phyloP scores from a whole-genome alignment of 164 flowering plant genomes.

The Brasenia schreberi region DNA sequence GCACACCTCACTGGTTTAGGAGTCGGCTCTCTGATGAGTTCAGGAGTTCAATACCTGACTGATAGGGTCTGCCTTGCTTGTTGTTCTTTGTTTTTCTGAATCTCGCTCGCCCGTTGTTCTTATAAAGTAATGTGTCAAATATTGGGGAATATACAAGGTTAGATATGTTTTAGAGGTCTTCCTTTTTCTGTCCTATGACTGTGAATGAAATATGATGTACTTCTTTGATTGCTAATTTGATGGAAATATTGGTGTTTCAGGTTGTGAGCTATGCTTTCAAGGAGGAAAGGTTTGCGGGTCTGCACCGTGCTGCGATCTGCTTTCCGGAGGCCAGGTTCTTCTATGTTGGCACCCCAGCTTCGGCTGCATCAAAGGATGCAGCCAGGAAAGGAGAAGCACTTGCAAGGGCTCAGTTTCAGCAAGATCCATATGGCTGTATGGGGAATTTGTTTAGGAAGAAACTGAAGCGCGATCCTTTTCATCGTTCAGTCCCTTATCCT shows the following conservation, averaged over 20 bases:
- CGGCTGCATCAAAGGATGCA: constrained; percentile 41
- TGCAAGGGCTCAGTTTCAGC: constrained; percentile 65
- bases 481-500: constrained; percentile 78
- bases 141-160: no score
- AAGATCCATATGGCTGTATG: constrained; percentile 79
- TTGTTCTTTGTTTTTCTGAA: no score
- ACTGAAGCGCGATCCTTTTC: constrained; percentile 81
- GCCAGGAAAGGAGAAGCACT: constrained; percentile 80
- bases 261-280: constrained; percentile 93
- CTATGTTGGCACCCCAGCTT: constrained; percentile 72
- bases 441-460: constrained; percentile 67
- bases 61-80: no score
- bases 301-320: constrained; percentile 80
- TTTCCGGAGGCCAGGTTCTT: constrained; percentile 75
- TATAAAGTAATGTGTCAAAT: no score
- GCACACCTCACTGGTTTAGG: no score
- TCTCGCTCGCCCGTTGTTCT: no score
- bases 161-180: no score
- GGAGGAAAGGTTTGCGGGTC: constrained; percentile 66
- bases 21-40: no score
- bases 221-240: not conserved
- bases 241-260: constrained; percentile 16
- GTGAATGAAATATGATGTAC: no score
- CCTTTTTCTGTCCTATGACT: no score
- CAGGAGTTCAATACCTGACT: no score